Conservation (phyloP, 176 grass and related monocot genomes). For the Ensete ventricosum region DNA sequence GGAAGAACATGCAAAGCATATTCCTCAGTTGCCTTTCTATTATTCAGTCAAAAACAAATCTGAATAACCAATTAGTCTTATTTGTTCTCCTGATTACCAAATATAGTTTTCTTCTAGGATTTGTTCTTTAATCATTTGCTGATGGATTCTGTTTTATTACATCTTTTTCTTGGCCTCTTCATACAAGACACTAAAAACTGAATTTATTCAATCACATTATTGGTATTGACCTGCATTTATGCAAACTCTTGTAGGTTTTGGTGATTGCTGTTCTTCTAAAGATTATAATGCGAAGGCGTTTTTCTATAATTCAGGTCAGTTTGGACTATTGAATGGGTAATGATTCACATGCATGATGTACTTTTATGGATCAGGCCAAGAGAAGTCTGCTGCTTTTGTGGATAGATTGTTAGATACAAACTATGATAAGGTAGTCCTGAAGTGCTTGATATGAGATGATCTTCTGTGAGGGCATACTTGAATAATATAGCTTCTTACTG, state of each 20-base stretch:
- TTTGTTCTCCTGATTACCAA: no score
- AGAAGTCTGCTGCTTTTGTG: background rate
- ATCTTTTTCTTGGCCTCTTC: background rate
- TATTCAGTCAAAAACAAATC: no score
- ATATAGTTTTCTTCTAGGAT: no score
- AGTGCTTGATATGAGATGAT: background rate
- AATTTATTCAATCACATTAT: background rate
- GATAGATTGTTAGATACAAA: background rate
- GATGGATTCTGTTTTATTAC: no score
- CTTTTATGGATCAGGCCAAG: background rate
- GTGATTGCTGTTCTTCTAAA: slow-evolving; percentile 22
- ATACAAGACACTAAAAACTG: background rate
- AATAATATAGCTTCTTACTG: background rate
- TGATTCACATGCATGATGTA: background rate
- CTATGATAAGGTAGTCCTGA: background rate
- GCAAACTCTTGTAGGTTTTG: slow-evolving; percentile 7
- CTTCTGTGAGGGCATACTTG: background rate
- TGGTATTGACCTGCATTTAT: background rate
- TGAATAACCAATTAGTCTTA: no score
- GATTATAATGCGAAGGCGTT: slow-evolving; percentile 17
- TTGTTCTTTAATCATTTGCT: no score
- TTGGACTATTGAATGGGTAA: background rate
- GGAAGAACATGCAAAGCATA: background rate
- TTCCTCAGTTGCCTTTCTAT: background rate
- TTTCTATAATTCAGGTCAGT: slow-evolving; percentile 23